Base-by-base conservation (phyloP, 495 filamentous ascomycete genomes). In the Aspergillus avenaceus region DNA sequence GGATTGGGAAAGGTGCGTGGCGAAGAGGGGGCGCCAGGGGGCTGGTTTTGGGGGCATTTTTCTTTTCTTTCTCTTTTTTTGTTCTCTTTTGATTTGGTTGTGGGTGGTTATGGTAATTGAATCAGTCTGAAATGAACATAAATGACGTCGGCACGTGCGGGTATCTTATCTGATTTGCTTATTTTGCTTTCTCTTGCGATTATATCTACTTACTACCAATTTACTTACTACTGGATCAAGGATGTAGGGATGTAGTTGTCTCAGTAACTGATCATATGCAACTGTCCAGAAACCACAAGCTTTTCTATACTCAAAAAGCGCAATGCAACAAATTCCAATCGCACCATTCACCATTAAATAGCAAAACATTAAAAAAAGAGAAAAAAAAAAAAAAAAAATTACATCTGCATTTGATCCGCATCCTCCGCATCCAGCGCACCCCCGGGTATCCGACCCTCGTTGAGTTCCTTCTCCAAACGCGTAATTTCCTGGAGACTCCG, bases 401-500 rank as follows among this genome's bases (percentile, higher is more conserved):
- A 74, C 59, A 58, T 63, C 53, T 69, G 58, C 69, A 74, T 71
- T 45, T 57, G 44, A 47, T 72, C 69, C 14, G 42, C 56, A 56
- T 74, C 61, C 40, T 65, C 65, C 38, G 60, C 66, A 45, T 56
- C 71, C 34, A 82, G 69, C 27, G 84, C 74, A 29, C 83, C 88
- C 21, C 77, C 75, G 13, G 90, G 89, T 63, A 97, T 77, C 65
- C 86, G 70, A 3, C 93, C 93, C 69, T 97, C 91, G 50, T 85
- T 85, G 46, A 97, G 69, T 64, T 89, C 88, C 71, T 85, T 87
- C 76, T 95, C 90, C 60, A 95, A 60, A 46, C 83, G 69, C 18
- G 86, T 82, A 56, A 95, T 90, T 72, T 93, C 90, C 61, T 89
- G 84, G 62, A 97, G 57, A 61, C 85, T 93, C 67, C 86, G 88